Conservation (phyloP, 768 basidiomycete genomes). For the Agrocybe pediades region DNA sequence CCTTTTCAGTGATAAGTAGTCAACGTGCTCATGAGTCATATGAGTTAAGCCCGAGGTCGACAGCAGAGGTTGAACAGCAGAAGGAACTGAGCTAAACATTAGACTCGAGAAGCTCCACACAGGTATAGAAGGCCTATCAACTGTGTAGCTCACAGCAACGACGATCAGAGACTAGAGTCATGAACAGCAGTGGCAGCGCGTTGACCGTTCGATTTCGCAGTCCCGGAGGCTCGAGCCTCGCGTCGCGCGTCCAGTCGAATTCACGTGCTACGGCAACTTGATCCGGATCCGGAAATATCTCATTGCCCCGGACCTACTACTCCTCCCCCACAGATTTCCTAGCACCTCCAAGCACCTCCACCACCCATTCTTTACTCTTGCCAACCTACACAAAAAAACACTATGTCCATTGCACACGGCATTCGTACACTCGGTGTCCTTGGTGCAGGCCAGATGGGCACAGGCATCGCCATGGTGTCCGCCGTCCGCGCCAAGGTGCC, state of each 20-base stretch:
- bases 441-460: conserved; percentile 88
- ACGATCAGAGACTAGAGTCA: too few species aligned
- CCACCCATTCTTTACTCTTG: background rate
- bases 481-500: conserved; percentile 85
- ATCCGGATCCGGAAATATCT: conserved; percentile 1
- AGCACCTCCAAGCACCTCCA: background rate
- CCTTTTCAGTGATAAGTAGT: too few species aligned
- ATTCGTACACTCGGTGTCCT: conserved; percentile 77
- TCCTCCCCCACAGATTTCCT: background rate
- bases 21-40: too few species aligned
- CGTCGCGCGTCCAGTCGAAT: background rate
- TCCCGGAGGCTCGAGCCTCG: too few species aligned
- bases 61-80: too few species aligned
- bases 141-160: too few species aligned
- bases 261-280: conserved; percentile 1
- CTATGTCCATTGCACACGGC: conserved; percentile 67
- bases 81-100: too few species aligned
- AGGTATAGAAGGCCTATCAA: too few species aligned
- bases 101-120: too few species aligned
- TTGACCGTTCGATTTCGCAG: too few species aligned
- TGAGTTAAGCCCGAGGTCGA: too few species aligned
- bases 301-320: background rate
- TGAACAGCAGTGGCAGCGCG: too few species aligned
- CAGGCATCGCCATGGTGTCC: conserved; percentile 88
- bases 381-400: background rate